These are phyloP conservation scores for Pseudovirgaria hyperparasitica DNA, from an alignment of 2,329 filamentous ascomycete genomes.

Conservation along the genomic window DNA sequence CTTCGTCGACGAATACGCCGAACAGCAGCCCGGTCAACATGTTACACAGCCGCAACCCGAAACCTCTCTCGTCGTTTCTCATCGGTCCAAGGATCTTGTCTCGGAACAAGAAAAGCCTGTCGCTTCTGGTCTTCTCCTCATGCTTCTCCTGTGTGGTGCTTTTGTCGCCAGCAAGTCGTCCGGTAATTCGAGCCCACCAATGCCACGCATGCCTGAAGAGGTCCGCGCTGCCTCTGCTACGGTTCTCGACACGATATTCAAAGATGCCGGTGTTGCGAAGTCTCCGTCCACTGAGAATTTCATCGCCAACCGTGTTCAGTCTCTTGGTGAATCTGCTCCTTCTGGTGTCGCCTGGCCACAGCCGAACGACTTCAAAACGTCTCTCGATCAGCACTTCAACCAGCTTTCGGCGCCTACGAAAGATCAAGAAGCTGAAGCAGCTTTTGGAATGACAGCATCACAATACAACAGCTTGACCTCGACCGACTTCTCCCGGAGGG, in stretches of 20 bases:
- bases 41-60: slow-evolving; percentile 21
- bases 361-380: slow-evolving; percentile 14
- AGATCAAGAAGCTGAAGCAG: slow-evolving; percentile 76
- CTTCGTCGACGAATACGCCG: slow-evolving; percentile 62
- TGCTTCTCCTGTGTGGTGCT: slow-evolving; percentile 92
- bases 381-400: slow-evolving; percentile 28
- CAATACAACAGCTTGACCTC: slow-evolving; percentile 81
- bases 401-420: slow-evolving; percentile 50
- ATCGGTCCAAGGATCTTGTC: slow-evolving; percentile 30
- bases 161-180: slow-evolving; percentile 85
- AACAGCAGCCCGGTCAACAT: slow-evolving; percentile 14
- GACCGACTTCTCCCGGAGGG: slow-evolving; percentile 51
- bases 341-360: slow-evolving; percentile 25
- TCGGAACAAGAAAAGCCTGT: slow-evolving; percentile 42
- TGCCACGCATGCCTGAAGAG: slow-evolving; percentile 69
- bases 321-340: slow-evolving; percentile 23
- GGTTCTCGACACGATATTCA: slow-evolving; percentile 68
- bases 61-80: slow-evolving; percentile 27
- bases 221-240: slow-evolving; percentile 66
- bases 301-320: slow-evolving; percentile 41
- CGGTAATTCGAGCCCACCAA: slow-evolving; percentile 53
- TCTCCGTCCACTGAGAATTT: slow-evolving; percentile 21
- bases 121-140: slow-evolving; percentile 74
- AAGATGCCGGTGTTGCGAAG: slow-evolving; percentile 55
- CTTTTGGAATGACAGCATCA: slow-evolving; percentile 72